Evolutionary conservation across 192 early-diverging fungal species (phyloP), one percentile per base, ranked within the genome.

Genomic region (Coemansia sp.): DNA sequence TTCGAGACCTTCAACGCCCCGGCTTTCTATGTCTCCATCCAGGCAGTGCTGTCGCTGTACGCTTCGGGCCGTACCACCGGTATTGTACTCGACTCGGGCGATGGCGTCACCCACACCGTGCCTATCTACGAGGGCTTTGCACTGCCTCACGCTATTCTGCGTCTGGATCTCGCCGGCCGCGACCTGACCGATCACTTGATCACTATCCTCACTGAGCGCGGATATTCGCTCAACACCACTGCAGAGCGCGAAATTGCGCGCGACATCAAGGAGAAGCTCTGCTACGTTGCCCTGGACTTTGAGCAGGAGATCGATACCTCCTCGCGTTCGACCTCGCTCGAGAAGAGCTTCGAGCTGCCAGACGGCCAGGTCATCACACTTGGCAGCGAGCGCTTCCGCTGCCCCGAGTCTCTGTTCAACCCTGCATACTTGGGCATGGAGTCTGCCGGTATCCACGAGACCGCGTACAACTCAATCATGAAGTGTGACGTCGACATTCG

Each of bases 201-300:
- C 90, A 91, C 87, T 63, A 88, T 95, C 77, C 90, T 98, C 67
- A 92, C 88, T 68, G 92, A 97, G 81, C 91, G 94, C 69, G 97
- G 97, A 77, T 91, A 98, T 88, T 83, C 92, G 29, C 93, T 96
- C 88, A 88, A 86, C 56, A 97, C 93, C 83, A 89, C 94, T 23
- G 92, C 95, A 64, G 95, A 97, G 83, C 88, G 90, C 78, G 95
- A 97, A 90, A 95, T 96, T 65, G 95, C 96, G 66, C 93, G 95
- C 81, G 94, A 98, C 72, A 97, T 99, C 84, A 99, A 99, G 88
- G 97, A 98, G 83, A 97, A 96, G 89, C 88, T 96, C 65, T 92
- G 94, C 85, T 97, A 98, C 77, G 95, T 96, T 69, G 95, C 95
- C 56, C 85, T 96, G 40, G 95, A 99, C 84, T 95, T 91, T 81